phyloP scores from a whole-genome alignment of 2,329 filamentous ascomycete genomes.

The Colletotrichum plurivorum region DNA sequence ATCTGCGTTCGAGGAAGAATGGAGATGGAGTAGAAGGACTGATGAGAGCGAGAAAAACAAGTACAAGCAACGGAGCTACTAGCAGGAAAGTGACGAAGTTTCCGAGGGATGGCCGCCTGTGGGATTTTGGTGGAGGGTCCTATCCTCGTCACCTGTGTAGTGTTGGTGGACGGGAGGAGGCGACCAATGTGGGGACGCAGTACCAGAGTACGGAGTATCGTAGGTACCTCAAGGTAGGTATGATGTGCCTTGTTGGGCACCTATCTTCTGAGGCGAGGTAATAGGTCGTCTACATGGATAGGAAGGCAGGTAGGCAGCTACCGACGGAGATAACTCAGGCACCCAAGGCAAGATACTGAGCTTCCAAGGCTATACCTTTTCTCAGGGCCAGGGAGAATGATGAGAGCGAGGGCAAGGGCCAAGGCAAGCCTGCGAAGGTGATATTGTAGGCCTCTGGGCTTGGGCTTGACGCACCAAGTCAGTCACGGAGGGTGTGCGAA shows the following conservation, averaged over 20 bases:
- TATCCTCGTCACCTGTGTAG: background rate
- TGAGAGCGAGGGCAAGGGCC: background rate
- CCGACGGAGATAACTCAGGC: too few species aligned
- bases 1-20: background rate
- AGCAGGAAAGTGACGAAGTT: slow-evolving; percentile 38
- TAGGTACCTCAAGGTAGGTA: too few species aligned
- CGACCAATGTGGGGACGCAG: slow-evolving; percentile 30
- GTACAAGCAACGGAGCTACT: background rate
- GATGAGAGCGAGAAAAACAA: slow-evolving; percentile 14
- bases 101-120: slow-evolving; percentile 38
- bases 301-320: too few species aligned
- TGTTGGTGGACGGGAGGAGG: slow-evolving; percentile 25
- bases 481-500: slow-evolving; percentile 8
- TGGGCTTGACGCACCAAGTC: background rate
- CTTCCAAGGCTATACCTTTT: too few species aligned
- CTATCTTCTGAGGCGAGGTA: too few species aligned
- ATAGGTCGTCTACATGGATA: too few species aligned
- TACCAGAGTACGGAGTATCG: background rate
- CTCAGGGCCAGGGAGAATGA: background rate
- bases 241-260: too few species aligned
- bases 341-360: too few species aligned
- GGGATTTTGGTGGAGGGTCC: slow-evolving; percentile 26
- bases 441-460: background rate
- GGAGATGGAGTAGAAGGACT: slow-evolving; percentile 11
- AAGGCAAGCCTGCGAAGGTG: too few species aligned